Evolutionary conservation across 2,329 filamentous ascomycete species (phyloP).

Genomic region (Exophiala spinifera): DNA sequence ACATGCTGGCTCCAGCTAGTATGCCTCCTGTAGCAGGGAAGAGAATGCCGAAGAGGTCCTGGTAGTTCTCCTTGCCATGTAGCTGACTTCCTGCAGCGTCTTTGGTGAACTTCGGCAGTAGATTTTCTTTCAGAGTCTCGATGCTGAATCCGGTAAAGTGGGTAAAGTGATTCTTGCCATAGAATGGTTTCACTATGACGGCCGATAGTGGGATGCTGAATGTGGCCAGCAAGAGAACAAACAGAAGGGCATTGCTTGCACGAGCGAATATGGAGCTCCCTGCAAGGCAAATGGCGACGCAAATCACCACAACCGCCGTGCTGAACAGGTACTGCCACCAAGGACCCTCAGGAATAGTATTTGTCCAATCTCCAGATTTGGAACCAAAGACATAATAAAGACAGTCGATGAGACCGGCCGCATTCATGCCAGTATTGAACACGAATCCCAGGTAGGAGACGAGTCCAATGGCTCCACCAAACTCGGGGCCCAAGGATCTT

Average conservation of each 20-base stretch:
- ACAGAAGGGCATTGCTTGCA: constrained; percentile 72
- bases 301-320: constrained; percentile 67
- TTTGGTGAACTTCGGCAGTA: constrained; percentile 64
- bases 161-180: constrained; percentile 59
- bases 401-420: constrained; percentile 81
- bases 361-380: constrained; percentile 53
- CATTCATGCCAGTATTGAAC: constrained; percentile 82
- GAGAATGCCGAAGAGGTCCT: constrained; percentile 79
- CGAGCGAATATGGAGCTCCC: constrained; percentile 77
- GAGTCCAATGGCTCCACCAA: constrained; percentile 82
- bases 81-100: constrained; percentile 62
- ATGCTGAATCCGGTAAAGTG: constrained; percentile 75
- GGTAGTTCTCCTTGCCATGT: constrained; percentile 65
- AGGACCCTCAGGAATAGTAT: constrained; percentile 65
- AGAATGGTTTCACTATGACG: constrained; percentile 65
- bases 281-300: constrained; percentile 72
- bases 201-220: constrained; percentile 81
- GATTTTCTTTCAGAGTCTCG: constrained; percentile 68
- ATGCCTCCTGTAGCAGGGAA: constrained; percentile 68
- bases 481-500: constrained; percentile 79
- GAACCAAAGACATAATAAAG: constrained; percentile 70
- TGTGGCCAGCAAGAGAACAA: constrained; percentile 68
- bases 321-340: constrained; percentile 76
- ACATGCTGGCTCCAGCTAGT: constrained; percentile 79
- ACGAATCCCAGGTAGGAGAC: constrained; percentile 89